Conservation (phyloP, 2,329 filamentous ascomycete genomes). For the Cercospora zeina region DNA sequence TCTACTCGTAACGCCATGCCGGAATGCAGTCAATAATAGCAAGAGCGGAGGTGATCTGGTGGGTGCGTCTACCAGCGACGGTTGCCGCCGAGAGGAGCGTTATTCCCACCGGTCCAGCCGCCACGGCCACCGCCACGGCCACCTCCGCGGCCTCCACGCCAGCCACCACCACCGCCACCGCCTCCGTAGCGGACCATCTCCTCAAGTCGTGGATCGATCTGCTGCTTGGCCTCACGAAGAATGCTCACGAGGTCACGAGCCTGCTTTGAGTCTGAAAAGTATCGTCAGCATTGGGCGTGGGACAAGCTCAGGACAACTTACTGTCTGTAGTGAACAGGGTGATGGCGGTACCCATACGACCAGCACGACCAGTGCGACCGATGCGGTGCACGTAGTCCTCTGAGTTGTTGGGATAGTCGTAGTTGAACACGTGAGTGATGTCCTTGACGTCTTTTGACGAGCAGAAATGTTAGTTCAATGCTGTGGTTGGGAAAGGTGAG, state of each 20-base stretch:
- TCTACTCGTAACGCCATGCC: constrained; percentile 30
- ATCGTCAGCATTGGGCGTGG: constrained; percentile 38
- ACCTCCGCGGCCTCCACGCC: constrained; percentile 50
- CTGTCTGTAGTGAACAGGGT: constrained; percentile 99
- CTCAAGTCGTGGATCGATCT: constrained; percentile 90
- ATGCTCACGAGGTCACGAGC: constrained; percentile 94
- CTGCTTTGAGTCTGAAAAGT: constrained; percentile 54
- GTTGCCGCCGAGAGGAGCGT: constrained; percentile 58
- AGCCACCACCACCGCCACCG: constrained; percentile 70
- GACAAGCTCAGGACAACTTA: constrained; percentile 57
- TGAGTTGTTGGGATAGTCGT: constrained; percentile 97
- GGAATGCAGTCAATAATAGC: constrained; percentile 21
- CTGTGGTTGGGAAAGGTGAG: constrained; percentile 38
- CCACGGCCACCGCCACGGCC: constrained; percentile 50
- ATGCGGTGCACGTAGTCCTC: constrained; percentile 70
- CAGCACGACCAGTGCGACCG: constrained; percentile 69
- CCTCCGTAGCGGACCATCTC: constrained; percentile 95
- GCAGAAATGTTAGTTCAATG: constrained; percentile 48
- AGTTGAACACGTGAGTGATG: constrained; percentile 99
- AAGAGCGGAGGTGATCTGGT: background rate
- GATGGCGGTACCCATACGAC: constrained; percentile 91
- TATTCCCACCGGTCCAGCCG: constrained; percentile 59
- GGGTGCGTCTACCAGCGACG: constrained; percentile 53
- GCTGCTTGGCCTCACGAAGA: constrained; percentile 94
- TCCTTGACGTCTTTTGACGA: constrained; percentile 93